phyloP scores from a whole-genome alignment of 768 basidiomycete species.

The Termitomyces sp. region DNA sequence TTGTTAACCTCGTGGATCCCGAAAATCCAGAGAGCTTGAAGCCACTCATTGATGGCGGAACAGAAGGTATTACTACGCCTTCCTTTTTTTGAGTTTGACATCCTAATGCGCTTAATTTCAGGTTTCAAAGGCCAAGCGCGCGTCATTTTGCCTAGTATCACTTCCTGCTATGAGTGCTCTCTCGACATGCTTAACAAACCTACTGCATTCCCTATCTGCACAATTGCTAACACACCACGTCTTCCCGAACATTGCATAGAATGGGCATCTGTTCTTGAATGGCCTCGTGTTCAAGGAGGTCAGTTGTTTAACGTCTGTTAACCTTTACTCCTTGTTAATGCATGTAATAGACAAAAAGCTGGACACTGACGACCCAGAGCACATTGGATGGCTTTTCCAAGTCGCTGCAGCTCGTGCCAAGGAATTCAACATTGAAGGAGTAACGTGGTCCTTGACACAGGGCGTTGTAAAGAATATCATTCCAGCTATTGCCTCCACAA shows the following conservation, averaged over 20 bases:
- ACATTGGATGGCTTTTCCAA: conserved; percentile 91
- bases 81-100: not conserved
- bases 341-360: conserved; percentile 76
- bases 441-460: conserved; percentile 96
- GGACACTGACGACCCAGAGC: conserved; percentile 96
- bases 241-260: conserved; percentile 99
- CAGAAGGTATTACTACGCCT: conserved; percentile 66
- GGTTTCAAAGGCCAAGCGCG: conserved; percentile 99
- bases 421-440: conserved; percentile 96
- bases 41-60: conserved; percentile 97
- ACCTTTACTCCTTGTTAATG: not conserved
- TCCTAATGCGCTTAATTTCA: conserved; percentile 25
- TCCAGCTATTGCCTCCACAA: conserved; percentile 97
- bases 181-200: conserved; percentile 98
- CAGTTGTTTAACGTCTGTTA: conserved; percentile 11
- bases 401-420: conserved; percentile 79
- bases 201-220: conserved; percentile 96
- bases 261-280: conserved; percentile 98
- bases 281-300: conserved; percentile 95
- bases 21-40: conserved; percentile 92
- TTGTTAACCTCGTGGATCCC: conserved; percentile 92
- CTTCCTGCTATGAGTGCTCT: conserved; percentile 97
- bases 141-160: conserved; percentile 91
- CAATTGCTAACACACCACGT: conserved; percentile 97
- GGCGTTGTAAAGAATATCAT: conserved; percentile 99